Evolutionary conservation across 148 eudicot genomes (phyloP), one percentile per base, ranked within the genome.

Genomic region (Rhododendron ferrugineum): DNA sequence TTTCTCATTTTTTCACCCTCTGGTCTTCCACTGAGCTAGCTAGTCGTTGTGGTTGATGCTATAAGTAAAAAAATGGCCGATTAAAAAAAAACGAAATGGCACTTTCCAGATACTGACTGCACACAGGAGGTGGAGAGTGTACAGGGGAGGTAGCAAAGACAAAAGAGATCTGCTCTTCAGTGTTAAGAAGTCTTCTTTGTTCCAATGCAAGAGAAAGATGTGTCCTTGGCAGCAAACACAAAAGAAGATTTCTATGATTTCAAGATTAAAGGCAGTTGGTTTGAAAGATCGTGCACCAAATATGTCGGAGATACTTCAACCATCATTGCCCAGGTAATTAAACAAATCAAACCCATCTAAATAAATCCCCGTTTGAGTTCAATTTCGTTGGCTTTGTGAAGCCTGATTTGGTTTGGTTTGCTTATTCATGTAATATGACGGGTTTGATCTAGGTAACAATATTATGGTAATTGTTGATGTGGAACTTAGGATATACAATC

Each of bases 81-180:
- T n/a, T n/a, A n/a, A n/a, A n/a, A n/a, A n/a, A n/a, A n/a, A n/a
- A 11, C 22, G 18, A 52, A 52, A 30, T 30, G 47, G 20, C 54
- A 47, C 3, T 32, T 81, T 3, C 56, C 89, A 92, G 92, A 20
- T 92, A 49, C 9, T 86, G 15, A 80, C 87, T 56, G 86, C 86
- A 18, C 93, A 91, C 70, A 87, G 91, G 52, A 91, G 94, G 86
- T 91, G 93, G 90, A 56, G 82, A 58, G 93, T 84, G 11, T 92
- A 72, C 81, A 91, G 90, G 68, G 94, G 94, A 90, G 92, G 90
- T 20, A 90, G 93, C 86, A 76, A 84, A 15, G 87, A 91, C 78
- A 3, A 28, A 11, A 68, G 34, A 73, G 87, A 92, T 78, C 44
- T 87, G 4, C 75, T 92, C 44, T 92, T 92, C 87, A 91, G 85